Percentiles rank a stretch among this genome's conserved stretches.
Conservation (phyloP, 257 asterid genomes). For the Solanum piurae region DNA sequence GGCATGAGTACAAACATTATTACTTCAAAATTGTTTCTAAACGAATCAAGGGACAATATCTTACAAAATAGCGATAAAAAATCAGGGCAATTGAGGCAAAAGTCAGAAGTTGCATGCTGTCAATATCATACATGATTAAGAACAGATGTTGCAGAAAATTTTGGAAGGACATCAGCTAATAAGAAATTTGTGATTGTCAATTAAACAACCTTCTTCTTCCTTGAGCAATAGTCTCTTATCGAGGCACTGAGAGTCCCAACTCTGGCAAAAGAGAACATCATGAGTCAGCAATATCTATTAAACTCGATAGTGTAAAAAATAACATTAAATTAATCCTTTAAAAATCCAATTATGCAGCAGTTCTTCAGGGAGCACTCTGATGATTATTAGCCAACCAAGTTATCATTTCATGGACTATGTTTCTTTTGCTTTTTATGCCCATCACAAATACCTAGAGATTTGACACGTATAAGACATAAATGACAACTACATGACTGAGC, state of each 20-base stretch:
- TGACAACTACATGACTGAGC: background rate
- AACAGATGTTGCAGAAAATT: background rate
- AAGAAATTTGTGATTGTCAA: background rate
- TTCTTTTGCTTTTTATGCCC: background rate
- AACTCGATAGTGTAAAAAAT: background rate
- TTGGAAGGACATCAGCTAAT: background rate
- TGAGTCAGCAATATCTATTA: background rate
- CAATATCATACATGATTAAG: background rate
- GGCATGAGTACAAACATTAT: background rate
- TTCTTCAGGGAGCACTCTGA: background rate
- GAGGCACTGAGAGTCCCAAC: conserved; percentile 69
- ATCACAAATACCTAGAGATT: background rate
- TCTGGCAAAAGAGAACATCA: conserved; percentile 29
- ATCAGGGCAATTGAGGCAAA: background rate
- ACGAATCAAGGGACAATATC: background rate
- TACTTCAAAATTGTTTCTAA: background rate
- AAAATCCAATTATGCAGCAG: background rate
- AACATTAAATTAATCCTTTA: background rate
- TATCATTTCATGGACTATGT: background rate
- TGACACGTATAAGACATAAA: background rate
- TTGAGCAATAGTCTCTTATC: conserved; percentile 32
- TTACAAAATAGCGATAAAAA: background rate
- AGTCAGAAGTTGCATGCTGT: background rate
- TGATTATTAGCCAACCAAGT: background rate
- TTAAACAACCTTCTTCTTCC: conserved; percentile 19